These are phyloP conservation scores for Daldinia eschscholtzii DNA, from an alignment of 2,329 filamentous ascomycete genomes.

Conservation along the genomic window DNA sequence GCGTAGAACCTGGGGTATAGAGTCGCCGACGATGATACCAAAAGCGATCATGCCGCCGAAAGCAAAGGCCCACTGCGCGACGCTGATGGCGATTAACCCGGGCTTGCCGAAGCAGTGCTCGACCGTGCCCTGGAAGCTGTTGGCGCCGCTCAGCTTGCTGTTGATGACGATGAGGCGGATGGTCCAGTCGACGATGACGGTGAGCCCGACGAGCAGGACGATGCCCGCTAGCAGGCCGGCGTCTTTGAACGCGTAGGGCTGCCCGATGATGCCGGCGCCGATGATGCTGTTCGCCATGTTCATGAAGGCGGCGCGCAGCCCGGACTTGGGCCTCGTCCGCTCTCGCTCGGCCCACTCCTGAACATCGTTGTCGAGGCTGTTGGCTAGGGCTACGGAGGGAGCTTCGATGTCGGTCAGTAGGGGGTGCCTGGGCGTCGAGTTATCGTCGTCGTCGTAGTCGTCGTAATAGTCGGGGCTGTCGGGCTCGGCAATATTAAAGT, in stretches of 20 bases:
- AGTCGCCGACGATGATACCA: conserved; percentile 96
- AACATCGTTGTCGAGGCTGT: conserved; percentile 63
- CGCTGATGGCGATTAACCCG: conserved; percentile 85
- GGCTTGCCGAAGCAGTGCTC: conserved; percentile 92
- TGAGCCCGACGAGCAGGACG: conserved; percentile 81
- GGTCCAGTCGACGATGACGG: conserved; percentile 93
- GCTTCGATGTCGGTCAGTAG: conserved; percentile 80
- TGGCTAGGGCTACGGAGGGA: conserved; percentile 75
- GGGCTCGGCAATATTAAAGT: conserved; percentile 52
- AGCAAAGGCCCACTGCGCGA: conserved; percentile 98
- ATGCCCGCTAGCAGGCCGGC: conserved; percentile 87
- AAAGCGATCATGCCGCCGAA: conserved; percentile 99
- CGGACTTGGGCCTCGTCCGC: conserved; percentile 80
- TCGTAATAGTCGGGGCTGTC: conserved; percentile 55
- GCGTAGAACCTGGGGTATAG: conserved; percentile 88
- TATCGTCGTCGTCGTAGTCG: conserved; percentile 63
- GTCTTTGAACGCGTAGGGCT: conserved; percentile 96
- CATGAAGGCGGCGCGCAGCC: conserved; percentile 92
- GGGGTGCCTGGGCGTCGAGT: conserved; percentile 65
- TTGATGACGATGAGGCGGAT: conserved; percentile 97
- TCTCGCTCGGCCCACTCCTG: conserved; percentile 66
- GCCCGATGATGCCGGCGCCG: conserved; percentile 79
- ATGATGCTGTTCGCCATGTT: conserved; percentile 99
- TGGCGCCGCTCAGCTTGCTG: conserved; percentile 92
- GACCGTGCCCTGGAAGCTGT: conserved; percentile 95